Percentiles rank a stretch among this genome's conserved stretches.
Conservation (phyloP, 108 stramenopile genomes). For the Pseudonitzschia multiseries region DNA sequence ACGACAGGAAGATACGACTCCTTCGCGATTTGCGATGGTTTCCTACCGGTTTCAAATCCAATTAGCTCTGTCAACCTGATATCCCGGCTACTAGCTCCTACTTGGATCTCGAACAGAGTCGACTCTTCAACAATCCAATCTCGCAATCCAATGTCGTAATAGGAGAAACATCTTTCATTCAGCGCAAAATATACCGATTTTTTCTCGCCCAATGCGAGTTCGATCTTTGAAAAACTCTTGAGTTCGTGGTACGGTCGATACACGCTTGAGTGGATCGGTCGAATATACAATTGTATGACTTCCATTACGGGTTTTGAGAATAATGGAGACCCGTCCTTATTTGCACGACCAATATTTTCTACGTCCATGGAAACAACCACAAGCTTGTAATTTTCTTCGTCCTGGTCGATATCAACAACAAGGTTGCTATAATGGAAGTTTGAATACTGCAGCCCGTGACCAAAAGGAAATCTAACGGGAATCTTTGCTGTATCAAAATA, state of each 20-base stretch:
- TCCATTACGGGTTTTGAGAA: slow-evolving; percentile 33
- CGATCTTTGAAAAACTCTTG: slow-evolving; percentile 73
- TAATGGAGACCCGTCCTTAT: not conserved
- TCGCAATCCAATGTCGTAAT: slow-evolving; percentile 43
- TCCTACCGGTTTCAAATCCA: slow-evolving; percentile 24
- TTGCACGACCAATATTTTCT: slow-evolving; percentile 33
- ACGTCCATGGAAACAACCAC: slow-evolving; percentile 35
- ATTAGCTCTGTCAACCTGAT: slow-evolving; percentile 37
- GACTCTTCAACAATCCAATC: slow-evolving; percentile 50
- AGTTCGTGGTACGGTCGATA: slow-evolving; percentile 57
- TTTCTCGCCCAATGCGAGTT: slow-evolving; percentile 90
- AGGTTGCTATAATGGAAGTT: slow-evolving; percentile 55
- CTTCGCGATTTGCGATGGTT: slow-evolving; percentile 16
- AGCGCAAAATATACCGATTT: slow-evolving; percentile 81
- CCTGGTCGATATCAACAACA: slow-evolving; percentile 18
- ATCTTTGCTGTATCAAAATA: slow-evolving; percentile 47
- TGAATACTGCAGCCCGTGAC: slow-evolving; percentile 70
- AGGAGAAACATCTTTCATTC: slow-evolving; percentile 33
- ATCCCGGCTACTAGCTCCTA: slow-evolving; percentile 48
- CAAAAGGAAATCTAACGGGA: slow-evolving; percentile 69
- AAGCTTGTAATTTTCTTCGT: slow-evolving; percentile 15
- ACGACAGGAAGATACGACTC: slow-evolving; percentile 27
- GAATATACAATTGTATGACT: slow-evolving; percentile 48
- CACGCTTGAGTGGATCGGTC: slow-evolving; percentile 38
- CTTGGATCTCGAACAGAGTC: slow-evolving; percentile 35